Percentiles rank a stretch among this genome's conserved stretches.
Evolutionary conservation across 2,329 filamentous ascomycete genomes (phyloP).

Genomic region (Penicillium sp.): DNA sequence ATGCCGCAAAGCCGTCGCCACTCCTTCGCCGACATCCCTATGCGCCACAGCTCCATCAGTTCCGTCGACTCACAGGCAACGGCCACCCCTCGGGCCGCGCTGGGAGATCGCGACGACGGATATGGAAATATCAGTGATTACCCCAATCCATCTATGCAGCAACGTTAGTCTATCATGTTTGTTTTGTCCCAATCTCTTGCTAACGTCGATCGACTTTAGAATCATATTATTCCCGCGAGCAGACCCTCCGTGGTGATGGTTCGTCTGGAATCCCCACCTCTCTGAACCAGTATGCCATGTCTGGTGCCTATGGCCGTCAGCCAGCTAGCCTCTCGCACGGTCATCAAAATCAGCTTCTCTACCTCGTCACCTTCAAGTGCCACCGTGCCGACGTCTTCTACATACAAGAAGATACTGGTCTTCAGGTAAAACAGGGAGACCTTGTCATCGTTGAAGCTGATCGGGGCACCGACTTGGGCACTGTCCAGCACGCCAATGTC

Average conservation of each 20-base stretch:
- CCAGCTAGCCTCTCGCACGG: constrained; percentile 41
- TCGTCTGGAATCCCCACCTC: constrained; percentile 41
- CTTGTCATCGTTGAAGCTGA: constrained; percentile 97
- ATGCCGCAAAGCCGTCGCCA: constrained; percentile 55
- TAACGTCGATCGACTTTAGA: constrained; percentile 34
- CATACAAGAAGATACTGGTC: constrained; percentile 90
- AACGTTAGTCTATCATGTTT: constrained; percentile 44
- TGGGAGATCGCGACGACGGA: constrained; percentile 43
- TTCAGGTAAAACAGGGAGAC: constrained; percentile 87
- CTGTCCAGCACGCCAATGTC: constrained; percentile 84
- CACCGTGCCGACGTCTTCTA: constrained; percentile 95
- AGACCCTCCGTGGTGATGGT: constrained; percentile 41
- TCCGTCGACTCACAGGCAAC: constrained; percentile 24
- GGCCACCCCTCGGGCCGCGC: constrained; percentile 39
- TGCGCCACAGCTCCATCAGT: constrained; percentile 50
- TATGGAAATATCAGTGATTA: constrained; percentile 44
- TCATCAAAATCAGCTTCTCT: constrained; percentile 53
- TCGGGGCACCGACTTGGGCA: constrained; percentile 91
- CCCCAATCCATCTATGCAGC: constrained; percentile 43
- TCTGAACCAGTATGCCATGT: constrained; percentile 47
- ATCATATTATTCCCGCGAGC: constrained; percentile 49
- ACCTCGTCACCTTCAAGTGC: constrained; percentile 96
- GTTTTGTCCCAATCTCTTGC: not conserved
- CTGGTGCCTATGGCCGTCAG: constrained; percentile 44
- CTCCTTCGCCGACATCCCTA: constrained; percentile 56